phyloP scores from a whole-genome alignment of 768 basidiomycete genomes.

The Phanerodontia chrysosporium region DNA sequence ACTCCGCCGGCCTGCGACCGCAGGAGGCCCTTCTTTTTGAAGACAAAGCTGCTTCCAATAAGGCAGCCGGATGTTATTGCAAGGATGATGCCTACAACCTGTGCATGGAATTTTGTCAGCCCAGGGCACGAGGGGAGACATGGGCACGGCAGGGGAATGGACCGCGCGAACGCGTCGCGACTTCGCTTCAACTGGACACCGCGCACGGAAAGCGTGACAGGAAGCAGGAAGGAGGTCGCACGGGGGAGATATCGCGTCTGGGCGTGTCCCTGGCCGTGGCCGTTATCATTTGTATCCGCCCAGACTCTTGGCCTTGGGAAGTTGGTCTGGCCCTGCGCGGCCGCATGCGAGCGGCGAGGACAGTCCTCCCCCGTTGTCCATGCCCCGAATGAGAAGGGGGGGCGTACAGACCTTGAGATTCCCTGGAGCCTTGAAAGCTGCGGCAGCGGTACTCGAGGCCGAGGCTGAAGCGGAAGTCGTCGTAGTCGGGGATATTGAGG shows the following conservation, averaged over 20 bases:
- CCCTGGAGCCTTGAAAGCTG: slow-evolving; percentile 15
- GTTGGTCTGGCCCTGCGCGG: no score
- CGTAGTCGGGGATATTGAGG: background rate
- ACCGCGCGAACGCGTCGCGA: no score
- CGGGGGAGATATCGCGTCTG: no score
- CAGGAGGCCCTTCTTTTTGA: slow-evolving; percentile 95
- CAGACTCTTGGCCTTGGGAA: no score
- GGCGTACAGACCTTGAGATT: slow-evolving; percentile 22
- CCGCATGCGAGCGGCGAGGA: no score
- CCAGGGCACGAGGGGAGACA: background rate
- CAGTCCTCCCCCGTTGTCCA: background rate
- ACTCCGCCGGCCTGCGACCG: slow-evolving; percentile 76
- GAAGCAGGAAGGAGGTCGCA: no score
- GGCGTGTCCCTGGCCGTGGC: no score
- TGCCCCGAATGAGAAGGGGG: background rate
- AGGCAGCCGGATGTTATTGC: slow-evolving; percentile 78
- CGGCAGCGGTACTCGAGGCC: slow-evolving; percentile 19
- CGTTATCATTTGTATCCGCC: no score
- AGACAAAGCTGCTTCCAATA: slow-evolving; percentile 90
- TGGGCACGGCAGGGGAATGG: background rate
- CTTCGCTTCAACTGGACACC: no score
- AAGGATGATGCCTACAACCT: slow-evolving; percentile 76
- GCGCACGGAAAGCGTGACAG: no score
- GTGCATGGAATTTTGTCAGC: background rate
- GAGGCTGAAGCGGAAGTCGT: slow-evolving; percentile 19